Evolutionary conservation across 148 eudicot genomes (phyloP), one percentile per base, ranked within the genome.

Genomic region (Gaultheria prostrata): DNA sequence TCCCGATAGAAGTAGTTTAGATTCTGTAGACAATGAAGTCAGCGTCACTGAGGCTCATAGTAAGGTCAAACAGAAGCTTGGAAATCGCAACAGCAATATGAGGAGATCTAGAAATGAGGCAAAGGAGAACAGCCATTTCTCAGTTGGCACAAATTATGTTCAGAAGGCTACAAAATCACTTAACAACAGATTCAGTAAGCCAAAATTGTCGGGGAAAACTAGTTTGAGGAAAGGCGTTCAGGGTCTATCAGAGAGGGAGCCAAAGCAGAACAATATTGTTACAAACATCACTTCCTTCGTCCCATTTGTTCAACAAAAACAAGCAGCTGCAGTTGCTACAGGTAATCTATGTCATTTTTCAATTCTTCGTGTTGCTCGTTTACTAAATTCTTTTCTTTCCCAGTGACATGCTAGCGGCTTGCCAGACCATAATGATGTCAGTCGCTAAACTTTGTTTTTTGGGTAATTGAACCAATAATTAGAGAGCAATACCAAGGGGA

Each of bases 251-350:
- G 90, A 86, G 88, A 26, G 17, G 17, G 94, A 87, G 88, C 74
- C 86, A 43, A 92, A 88, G 83, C 87, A 81, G 71, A 92, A 86
- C 81, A 97, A 97, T 82, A 95, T 97, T 77, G 92, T 97, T 75
- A 91, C 96, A n/a, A 92, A 89, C 79, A 82, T 95, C 77, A 89
- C 91, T 85, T 97, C 99, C 49, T 95, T 97, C 81, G 51, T 97
- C 77, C 98, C 98, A 49, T 84, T 97, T 79, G 92, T 97, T 83
- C 92, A 93, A 86, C 89, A 92, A 87, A 95, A 95, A 83, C 95
- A 93, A 90, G 94, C 88, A 74, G 91, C 96, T 51, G 85, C 97
- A 26, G 84, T 83, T 73, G 88, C 89, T 76, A 88, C 95, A 86
- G 99, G 98, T 95, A 89, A 80, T 77, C 13, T 79, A 65, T 51